Evolutionary conservation across 441 rosid genomes (phyloP), one percentile per base, ranked within the genome.

Genomic region (Manihot esculenta): DNA sequence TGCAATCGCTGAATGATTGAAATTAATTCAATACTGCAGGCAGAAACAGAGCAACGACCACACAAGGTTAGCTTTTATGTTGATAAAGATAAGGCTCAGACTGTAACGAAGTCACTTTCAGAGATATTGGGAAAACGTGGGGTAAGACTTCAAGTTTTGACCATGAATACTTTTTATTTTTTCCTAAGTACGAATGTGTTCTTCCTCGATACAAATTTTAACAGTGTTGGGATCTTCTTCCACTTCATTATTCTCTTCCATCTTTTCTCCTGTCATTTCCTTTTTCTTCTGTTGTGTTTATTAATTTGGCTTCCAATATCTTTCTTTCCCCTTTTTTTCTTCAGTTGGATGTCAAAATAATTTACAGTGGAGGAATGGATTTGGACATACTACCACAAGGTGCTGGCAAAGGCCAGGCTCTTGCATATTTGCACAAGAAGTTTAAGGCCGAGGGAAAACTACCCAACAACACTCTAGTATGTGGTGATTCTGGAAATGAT

Each of bases 351-450:
- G 93, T 90, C 72, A 94, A 94, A 75, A 88, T 94, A 55, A 88
- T 94, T 62, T 94, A 92, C 76, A 90, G 98, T 78, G 99, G 98
- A 62, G 99, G 99, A 64, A 90, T 88, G 89, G 97, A 92, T 81
- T 84, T 94, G 81, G 99, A 94, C 82, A 88, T 94, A 60, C 84
- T 94, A 60, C 92, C 99, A 62, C 92, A 87, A 87, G 97, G 98
- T 81, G 98, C 97, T 24, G 99, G 99, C 24, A 94, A 94, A 84
- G 99, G 99, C 62, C 99, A 92, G 84, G 99, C 98, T 69, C 94
- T 92, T 71, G 93, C 97, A 1, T 94, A 90, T 83, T 80, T 94
- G 66, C 87, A 85, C 26, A 76, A 84, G 80, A 92, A 94, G 80
- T 87, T 92, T 27, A 89, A 83, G 79, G 53, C 76, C 68, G 91